Evolutionary conservation across 2,329 filamentous ascomycete species (phyloP).

Genomic region (Triangularia setosa): DNA sequence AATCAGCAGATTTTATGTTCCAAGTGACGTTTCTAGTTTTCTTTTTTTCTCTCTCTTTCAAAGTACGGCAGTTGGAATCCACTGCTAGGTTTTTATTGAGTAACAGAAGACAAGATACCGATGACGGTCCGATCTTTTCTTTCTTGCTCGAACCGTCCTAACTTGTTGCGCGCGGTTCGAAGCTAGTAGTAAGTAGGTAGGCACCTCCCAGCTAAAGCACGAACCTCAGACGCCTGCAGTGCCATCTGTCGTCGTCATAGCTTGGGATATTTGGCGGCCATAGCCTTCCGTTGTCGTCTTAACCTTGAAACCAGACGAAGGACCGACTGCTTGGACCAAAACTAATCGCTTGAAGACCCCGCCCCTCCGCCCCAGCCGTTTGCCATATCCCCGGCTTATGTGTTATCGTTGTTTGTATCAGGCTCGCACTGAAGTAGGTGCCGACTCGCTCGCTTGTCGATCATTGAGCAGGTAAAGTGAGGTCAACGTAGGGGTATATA

Average conservation of each 20-base stretch:
- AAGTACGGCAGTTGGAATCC: not conserved
- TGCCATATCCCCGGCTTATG: not conserved
- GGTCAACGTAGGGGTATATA: not conserved
- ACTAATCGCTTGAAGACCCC: not conserved
- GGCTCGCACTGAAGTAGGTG: not conserved
- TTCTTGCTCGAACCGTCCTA: not conserved
- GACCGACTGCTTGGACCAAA: not conserved
- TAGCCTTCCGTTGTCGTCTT: not conserved
- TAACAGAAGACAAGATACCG: not conserved
- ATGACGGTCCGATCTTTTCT: not conserved
- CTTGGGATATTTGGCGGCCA: not conserved
- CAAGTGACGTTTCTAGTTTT: not conserved
- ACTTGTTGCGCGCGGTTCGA: not conserved
- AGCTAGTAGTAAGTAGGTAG: no score
- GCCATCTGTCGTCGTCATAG: not conserved
- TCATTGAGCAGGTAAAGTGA: not conserved
- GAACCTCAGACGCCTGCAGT: not conserved
- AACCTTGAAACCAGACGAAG: not conserved
- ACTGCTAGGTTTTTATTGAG: not conserved
- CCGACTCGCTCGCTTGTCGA: not conserved
- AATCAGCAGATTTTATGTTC: not conserved
- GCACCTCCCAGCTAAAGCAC: not conserved
- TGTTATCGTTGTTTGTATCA: not conserved
- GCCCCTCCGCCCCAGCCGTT: not conserved
- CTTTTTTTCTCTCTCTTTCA: not conserved